Evolutionary conservation across 306 rosid genomes (phyloP).

Genomic region (Vigna hirtella): DNA sequence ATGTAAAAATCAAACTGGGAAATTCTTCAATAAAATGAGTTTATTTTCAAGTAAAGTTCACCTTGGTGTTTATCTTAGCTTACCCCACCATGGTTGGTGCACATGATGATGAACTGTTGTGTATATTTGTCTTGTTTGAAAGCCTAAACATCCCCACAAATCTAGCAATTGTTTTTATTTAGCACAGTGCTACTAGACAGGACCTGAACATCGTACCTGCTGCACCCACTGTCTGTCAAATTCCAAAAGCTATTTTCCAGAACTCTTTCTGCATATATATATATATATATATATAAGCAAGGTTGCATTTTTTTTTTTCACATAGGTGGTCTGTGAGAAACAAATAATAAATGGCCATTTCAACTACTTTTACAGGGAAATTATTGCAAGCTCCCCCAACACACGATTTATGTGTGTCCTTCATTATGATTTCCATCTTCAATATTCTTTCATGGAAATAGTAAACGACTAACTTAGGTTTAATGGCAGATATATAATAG

Average conservation of each 20-base stretch:
- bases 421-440: background rate
- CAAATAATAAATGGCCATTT: background rate
- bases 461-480: background rate
- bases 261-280: background rate
- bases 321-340: background rate
- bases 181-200: slow-evolving; percentile 22
- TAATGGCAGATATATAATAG: no score
- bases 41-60: no score
- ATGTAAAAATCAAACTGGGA: no score
- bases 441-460: background rate
- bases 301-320: background rate
- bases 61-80: no score
- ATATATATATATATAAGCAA: background rate
- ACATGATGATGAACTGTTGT: background rate
- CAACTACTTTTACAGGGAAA: background rate
- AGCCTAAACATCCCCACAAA: slow-evolving; percentile 39
- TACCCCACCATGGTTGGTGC: slow-evolving; percentile 14
- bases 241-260: slow-evolving; percentile 40
- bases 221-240: slow-evolving; percentile 29
- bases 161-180: slow-evolving; percentile 51
- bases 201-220: slow-evolving; percentile 44
- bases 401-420: background rate
- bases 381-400: background rate
- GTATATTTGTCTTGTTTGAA: slow-evolving; percentile 32
- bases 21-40: no score